phyloP scores from a whole-genome alignment of 176 grass and related monocot genomes.

The Triticum aestivum region IWGSC_CS_RefSeq_v2.1 NC_057799.1:96739272-96739771 shows the following conservation, averaged over 20 bases:
- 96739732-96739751: not conserved
- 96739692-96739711: not conserved
- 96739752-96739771: not conserved
- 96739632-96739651: not conserved
- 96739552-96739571: conserved; percentile 45
- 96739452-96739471: not conserved
- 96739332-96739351: conserved; percentile 73
- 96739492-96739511: conserved; percentile 42
- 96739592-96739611: conserved; percentile 59
- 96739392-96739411: conserved; percentile 73
- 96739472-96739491: not conserved
- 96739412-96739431: conserved; percentile 73
- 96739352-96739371: conserved; percentile 68
- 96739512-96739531: conserved; percentile 74
- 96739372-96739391: conserved; percentile 59
- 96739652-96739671: not conserved
- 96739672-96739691: not conserved
- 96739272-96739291: not conserved
- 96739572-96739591: conserved; percentile 52
- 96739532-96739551: conserved; percentile 61
- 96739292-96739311: not conserved
- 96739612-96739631: conserved; percentile 32
- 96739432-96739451: not conserved
- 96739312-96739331: conserved; percentile 25
- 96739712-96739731: not conserved